Conservation (phyloP, 2,329 filamentous ascomycete species). For the Monosporascus cannonballus region DNA sequence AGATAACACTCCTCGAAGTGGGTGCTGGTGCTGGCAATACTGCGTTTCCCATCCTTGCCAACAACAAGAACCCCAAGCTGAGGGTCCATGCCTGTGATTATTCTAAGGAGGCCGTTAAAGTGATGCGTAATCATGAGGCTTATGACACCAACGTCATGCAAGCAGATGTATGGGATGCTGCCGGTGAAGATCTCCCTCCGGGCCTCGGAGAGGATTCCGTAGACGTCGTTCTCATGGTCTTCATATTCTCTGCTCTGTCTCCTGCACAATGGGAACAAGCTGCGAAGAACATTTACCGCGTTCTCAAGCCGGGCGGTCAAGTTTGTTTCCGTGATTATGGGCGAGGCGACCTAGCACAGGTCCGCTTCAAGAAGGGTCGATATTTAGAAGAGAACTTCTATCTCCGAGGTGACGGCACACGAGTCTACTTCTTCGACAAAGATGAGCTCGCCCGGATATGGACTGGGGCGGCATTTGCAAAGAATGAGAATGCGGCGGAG, state of each 20-base stretch:
- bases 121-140: conserved; percentile 75
- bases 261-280: conserved; percentile 80
- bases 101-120: conserved; percentile 87
- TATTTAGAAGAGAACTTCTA: conserved; percentile 98
- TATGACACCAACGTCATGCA: conserved; percentile 70
- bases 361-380: conserved; percentile 91
- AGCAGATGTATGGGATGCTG: conserved; percentile 92
- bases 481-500: conserved; percentile 21
- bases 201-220: conserved; percentile 72
- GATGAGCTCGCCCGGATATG: conserved; percentile 78
- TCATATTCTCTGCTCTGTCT: conserved; percentile 90
- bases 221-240: conserved; percentile 90
- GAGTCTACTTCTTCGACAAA: conserved; percentile 95
- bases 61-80: conserved; percentile 75
- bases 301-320: conserved; percentile 88
- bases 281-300: conserved; percentile 70
- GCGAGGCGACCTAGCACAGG: conserved; percentile 89
- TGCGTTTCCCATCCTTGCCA: conserved; percentile 80
- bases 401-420: conserved; percentile 86
- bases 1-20: conserved; percentile 74
- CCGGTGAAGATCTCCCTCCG: conserved; percentile 67
- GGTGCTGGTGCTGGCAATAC: conserved; percentile 96
- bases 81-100: conserved; percentile 94
- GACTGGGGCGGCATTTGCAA: conserved; percentile 33
- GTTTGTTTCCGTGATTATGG: conserved; percentile 97